Base-by-base conservation (phyloP, 164 flowering plant species). In the Litsea cubeba region DNA sequence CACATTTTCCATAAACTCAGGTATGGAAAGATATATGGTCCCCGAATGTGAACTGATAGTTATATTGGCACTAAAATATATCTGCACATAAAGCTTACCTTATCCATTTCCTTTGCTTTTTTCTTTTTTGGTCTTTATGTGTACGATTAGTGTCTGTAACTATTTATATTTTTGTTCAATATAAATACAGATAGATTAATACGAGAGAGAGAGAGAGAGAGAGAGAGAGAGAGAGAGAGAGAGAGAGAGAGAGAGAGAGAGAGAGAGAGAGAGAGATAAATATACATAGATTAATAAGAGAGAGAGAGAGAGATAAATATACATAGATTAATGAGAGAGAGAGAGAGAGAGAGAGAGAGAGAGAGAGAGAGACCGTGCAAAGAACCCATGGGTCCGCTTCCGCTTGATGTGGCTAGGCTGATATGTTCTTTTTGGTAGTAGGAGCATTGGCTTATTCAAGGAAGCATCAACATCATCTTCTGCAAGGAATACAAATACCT, bases 291-390 rank as follows among this genome's bases (percentile, higher is more conserved):
- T 30, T 30, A 30, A 30, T 30, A 2, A 30, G 35, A 30, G 35
- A 30, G 35, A 30, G 32, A 30, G 32, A 72, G 76, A 72, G n/a
- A 11, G 75, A 28, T n/a, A n/a, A 1, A 28, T 3, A 30, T 0
- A 30, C 5, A 30, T 3, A 30, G 32, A 30, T 26, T 26, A 26
- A 26, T 26, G 28, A 65, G 71, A 73, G 77, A 72, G 76, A 72
- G n/a, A n/a, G n/a, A n/a, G n/a, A n/a, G n/a, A n/a, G n/a, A n/a
- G n/a, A n/a, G n/a, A n/a, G n/a, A n/a, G n/a, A n/a, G n/a, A n/a
- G n/a, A n/a, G n/a, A n/a, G n/a, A n/a, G n/a, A n/a, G n/a, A 11
- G 75, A 89, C 93, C 95, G 91, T 76, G 94, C 94, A 72, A 90
- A 89, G 81, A 81, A 90, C 20, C 97, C 97, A 82, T 89, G 95